These are phyloP conservation scores for Strombidium stylifer DNA, from an alignment of 73 alveolate genomes.

Conservation along the genomic window DNA sequence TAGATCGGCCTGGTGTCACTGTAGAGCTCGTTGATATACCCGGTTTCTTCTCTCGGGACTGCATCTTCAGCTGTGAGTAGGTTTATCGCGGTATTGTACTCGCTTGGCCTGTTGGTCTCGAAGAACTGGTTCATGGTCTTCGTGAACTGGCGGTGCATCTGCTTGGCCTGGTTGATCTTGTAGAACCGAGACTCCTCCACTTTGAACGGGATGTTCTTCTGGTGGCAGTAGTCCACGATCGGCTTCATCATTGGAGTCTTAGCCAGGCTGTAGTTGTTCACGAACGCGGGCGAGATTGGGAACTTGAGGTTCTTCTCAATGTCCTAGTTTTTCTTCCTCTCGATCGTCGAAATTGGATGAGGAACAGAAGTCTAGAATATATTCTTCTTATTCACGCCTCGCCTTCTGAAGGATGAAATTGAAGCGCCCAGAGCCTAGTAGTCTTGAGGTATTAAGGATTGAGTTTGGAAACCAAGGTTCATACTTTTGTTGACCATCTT, in stretches of 20 bases:
- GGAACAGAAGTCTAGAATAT: too few species aligned
- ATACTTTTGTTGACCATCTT: not conserved
- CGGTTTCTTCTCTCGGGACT: too few species aligned
- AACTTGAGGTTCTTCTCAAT: not conserved
- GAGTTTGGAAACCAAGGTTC: not conserved
- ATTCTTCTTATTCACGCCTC: too few species aligned
- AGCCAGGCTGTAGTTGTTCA: not conserved
- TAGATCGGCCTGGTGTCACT: too few species aligned
- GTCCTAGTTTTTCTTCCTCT: slow-evolving; percentile 14
- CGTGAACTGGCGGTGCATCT: slow-evolving; percentile 11
- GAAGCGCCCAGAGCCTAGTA: not conserved
- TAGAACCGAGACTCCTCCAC: slow-evolving; percentile 30
- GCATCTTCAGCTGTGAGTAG: too few species aligned
- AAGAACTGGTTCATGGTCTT: slow-evolving; percentile 25
- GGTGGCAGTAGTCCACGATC: slow-evolving; percentile 22
- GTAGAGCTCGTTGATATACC: too few species aligned
- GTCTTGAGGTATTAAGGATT: too few species aligned
- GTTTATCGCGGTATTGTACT: too few species aligned
- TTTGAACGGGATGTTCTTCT: slow-evolving; percentile 40
- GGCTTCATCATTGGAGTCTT: slow-evolving; percentile 1
- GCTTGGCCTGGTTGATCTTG: slow-evolving; percentile 24
- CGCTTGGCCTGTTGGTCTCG: slow-evolving; percentile 29
- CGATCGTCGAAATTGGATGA: slow-evolving; percentile 16
- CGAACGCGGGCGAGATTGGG: slow-evolving; percentile 38
- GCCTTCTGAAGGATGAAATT: not conserved